Evolutionary conservation across 140 eudicot species (phyloP), one percentile per base, ranked within the genome.

Genomic region (Ambrosia hybrid): DNA sequence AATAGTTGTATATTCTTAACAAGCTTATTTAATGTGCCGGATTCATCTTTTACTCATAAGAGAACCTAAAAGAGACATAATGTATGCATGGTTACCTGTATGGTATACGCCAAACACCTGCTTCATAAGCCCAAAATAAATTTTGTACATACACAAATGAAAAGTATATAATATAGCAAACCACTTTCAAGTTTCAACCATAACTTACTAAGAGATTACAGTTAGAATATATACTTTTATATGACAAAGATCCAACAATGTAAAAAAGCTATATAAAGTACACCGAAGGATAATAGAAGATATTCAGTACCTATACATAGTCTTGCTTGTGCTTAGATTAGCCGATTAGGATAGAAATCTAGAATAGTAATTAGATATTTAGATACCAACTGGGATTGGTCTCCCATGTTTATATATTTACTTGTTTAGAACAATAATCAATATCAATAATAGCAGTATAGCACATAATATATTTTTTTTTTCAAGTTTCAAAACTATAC

Each of bases 21-120:
- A 70, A 53, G 48, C 10, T 49, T 67, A 45, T 72, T 4, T 43
- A 13, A 57, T 58, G 43, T 21, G 67, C 57, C 45, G 45, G 17
- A 41, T 41, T 57, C 68, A 71, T 39, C 41, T 41, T 21, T 41
- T 26, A 41, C 56, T 26, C 68, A 21, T 41, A 59, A 16, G 41
- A 39, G 36, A 41, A 46, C 46, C 26, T 21, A 11, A 57, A 39
- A 39, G 57, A 71, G 55, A 6, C 67, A 57, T 71, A 45, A 57
- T 39, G 66, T 8, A 57, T 71, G 26, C 26, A 21, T 21, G 26
- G 26, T 21, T 21, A 21, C 26, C 26, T 21, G 26, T 21, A 21
- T 21, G 46, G 46, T n/a, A 52, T 60, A 34, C 66, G n/a, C 46
- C 55, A 57, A 72, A 68, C 68, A 58, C 68, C 48, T 12, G 15